These are phyloP conservation scores for Canna indica DNA, from an alignment of 176 grass and related monocot species.

Conservation along the genomic window DNA sequence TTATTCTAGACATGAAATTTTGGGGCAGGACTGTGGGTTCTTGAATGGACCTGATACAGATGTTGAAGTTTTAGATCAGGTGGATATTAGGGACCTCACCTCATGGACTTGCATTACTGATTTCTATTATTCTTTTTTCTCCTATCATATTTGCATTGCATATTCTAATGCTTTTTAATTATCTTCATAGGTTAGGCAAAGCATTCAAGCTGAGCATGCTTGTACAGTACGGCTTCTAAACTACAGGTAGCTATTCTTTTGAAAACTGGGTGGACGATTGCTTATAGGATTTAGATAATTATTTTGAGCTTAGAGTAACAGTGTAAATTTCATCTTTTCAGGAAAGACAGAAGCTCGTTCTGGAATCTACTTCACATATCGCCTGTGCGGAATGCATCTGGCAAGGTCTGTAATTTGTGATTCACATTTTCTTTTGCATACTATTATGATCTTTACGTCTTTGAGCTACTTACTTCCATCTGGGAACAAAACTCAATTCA, in stretches of 20 bases:
- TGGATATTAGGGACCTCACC: constrained; percentile 5
- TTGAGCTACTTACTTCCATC: background rate
- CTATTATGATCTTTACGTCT: background rate
- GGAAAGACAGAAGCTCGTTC: constrained; percentile 83
- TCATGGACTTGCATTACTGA: background rate
- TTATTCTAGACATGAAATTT: constrained; percentile 82
- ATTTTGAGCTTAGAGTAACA: constrained; percentile 10
- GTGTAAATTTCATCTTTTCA: constrained; percentile 29
- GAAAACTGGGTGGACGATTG: constrained; percentile 7
- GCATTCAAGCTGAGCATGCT: constrained; percentile 51
- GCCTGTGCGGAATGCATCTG: constrained; percentile 74
- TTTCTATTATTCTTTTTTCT: background rate
- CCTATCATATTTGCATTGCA: background rate
- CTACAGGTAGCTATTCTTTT: constrained; percentile 41
- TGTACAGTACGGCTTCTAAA: constrained; percentile 65
- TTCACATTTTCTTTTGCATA: constrained; percentile 10
- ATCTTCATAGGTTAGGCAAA: constrained; percentile 53
- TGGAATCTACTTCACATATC: constrained; percentile 75
- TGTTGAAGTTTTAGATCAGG: constrained; percentile 63
- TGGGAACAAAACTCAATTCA: background rate
- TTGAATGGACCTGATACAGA: constrained; percentile 66
- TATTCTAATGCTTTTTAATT: background rate
- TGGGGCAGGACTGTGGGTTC: constrained; percentile 63
- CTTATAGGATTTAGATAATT: constrained; percentile 3
- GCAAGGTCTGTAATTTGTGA: constrained; percentile 52